phyloP scores from a whole-genome alignment of 805 yeast genomes.

The Pichia manshurica region DNA sequence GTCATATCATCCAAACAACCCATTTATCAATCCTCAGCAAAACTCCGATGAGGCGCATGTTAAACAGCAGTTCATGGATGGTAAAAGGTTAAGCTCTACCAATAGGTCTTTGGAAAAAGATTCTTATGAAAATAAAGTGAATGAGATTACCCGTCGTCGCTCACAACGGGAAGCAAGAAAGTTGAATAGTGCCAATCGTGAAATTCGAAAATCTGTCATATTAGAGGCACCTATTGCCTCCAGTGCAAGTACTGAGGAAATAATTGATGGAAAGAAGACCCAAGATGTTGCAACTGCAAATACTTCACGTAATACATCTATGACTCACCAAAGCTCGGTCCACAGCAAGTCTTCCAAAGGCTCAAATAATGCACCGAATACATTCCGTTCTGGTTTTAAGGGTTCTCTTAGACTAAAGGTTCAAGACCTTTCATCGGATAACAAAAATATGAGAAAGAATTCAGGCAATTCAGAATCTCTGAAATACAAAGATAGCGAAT shows the following conservation, averaged over 20 bases:
- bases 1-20: not conserved
- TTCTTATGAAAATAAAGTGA: conserved; percentile 62
- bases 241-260: conserved; percentile 26
- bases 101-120: conserved; percentile 29
- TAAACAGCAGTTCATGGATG: not conserved
- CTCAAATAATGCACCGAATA: not conserved
- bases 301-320: not conserved
- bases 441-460: conserved; percentile 7
- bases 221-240: conserved; percentile 56
- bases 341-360: conserved; percentile 14
- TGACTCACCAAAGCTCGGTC: not conserved
- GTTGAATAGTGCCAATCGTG: conserved; percentile 46
- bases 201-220: conserved; percentile 59
- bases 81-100: not conserved
- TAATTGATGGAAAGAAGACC: not conserved
- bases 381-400: conserved; percentile 19
- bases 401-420: conserved; percentile 28
- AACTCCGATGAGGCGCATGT: not conserved
- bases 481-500: not conserved
- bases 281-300: not conserved
- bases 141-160: conserved; percentile 70
- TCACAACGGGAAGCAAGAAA: conserved; percentile 64
- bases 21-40: not conserved
- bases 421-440: conserved; percentile 26
- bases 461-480: not conserved